Base-by-base conservation (phyloP, 306 rosid genomes). In the Trifolium pratense region DNA sequence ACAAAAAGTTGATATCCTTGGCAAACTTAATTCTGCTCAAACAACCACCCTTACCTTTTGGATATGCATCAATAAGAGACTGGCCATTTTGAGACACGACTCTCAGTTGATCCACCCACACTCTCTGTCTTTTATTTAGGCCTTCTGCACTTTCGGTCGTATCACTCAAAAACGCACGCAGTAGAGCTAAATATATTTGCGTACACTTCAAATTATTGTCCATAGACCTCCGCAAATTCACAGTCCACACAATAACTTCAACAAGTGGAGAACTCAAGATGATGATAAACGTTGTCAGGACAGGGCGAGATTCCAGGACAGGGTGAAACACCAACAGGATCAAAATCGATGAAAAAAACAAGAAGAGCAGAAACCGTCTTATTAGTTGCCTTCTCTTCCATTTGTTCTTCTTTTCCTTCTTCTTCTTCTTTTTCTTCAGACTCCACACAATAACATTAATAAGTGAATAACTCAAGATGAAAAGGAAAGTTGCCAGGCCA, bases 51-150 rank as follows among this genome's bases (percentile, higher is more conserved):
- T 21, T 17, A 5, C 21, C 18, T 26, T 18, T 2, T 63, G 1
- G 29, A 57, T 32, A 14, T 39, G 59, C 61, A 17, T 5, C 12
- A 26, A 37, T 6, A 29, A 68, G 10, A 26, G 21, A 40, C 8
- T n/a, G 16, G 0, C 66, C 84, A 18, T 46, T 2, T 9, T 18
- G 43, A n/a, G 67, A 66, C 23, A 80, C 36, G 0, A 1, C n/a
- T 40, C 7, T n/a, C 37, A 80, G 9, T 65, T 84, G 78, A 32
- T 37, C 8, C 29, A 65, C 17, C 81, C 83, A 77, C 12, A 57
- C 68, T 18, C 9, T 9, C 71, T 76, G 77, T 29, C 63, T 75
- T 23, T 70, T 21, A n/a, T 48, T 68, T 8, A 73, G 34, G 14
- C 68, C 40, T 48, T 78, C 71, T 0, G 26, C 43, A 39, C 39